Conservation (phyloP, 139 green algal species). For the Coccomyxa sp. region DNA sequence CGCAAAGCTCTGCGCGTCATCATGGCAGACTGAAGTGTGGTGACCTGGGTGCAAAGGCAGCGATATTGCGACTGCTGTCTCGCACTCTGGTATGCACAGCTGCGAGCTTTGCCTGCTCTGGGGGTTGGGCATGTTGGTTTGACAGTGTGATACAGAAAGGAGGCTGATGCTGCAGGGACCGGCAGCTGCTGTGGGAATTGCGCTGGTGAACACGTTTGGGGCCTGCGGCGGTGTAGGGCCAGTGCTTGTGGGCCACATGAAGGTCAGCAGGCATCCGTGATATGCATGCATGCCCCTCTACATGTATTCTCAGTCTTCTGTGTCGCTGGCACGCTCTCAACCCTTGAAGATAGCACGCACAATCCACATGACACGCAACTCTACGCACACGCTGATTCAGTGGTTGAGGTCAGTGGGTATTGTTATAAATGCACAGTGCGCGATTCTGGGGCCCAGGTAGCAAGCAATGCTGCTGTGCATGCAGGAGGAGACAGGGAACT, state of each 20-base stretch:
- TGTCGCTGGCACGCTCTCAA: background rate
- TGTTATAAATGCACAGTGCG: too few species aligned
- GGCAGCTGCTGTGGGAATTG: conserved; percentile 2
- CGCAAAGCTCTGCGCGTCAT: too few species aligned
- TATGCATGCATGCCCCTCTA: background rate
- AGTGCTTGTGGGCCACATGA: background rate
- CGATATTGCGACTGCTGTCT: background rate
- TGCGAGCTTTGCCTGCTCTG: background rate
- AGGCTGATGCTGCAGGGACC: too few species aligned
- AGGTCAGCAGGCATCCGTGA: background rate
- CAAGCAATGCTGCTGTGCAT: background rate
- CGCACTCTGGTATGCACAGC: background rate
- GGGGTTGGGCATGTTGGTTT: background rate
- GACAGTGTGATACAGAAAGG: too few species aligned
- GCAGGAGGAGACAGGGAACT: background rate
- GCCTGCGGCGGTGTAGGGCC: background rate
- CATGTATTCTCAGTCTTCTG: background rate
- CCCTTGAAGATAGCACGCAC: too few species aligned
- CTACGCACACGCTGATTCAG: too few species aligned
- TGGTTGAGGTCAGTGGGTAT: too few species aligned
- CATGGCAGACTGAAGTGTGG: too few species aligned
- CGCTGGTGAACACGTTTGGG: conserved; percentile 7
- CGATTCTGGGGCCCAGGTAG: too few species aligned
- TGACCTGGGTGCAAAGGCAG: too few species aligned
- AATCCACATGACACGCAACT: too few species aligned